These are phyloP conservation scores for Moelleriella libera DNA, from an alignment of 2,329 filamentous ascomycete species.

Conservation along the genomic window DNA sequence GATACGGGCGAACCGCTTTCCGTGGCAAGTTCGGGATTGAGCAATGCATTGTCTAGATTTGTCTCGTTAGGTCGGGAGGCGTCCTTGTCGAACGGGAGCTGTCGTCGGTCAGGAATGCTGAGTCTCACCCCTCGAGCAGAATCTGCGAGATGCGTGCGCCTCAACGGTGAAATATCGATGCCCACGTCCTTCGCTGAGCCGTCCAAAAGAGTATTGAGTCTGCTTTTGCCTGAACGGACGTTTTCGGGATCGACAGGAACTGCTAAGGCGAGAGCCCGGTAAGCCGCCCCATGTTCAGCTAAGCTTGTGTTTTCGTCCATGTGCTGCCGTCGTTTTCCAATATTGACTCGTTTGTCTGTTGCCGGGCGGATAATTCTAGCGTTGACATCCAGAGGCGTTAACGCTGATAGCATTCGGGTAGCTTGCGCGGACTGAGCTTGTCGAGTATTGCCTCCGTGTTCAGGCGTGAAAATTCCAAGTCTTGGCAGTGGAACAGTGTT, in stretches of 20 bases:
- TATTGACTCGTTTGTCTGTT: constrained; percentile 7
- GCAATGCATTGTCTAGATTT: background rate
- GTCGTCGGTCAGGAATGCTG: constrained; percentile 23
- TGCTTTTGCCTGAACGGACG: constrained; percentile 10
- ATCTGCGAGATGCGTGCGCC: background rate
- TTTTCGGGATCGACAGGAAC: background rate
- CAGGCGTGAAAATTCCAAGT: constrained; percentile 1
- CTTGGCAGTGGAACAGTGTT: constrained; percentile 1
- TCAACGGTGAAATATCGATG: background rate
- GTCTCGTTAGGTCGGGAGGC: constrained; percentile 4
- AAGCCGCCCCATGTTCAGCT: constrained; percentile 31
- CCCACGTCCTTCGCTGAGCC: constrained; percentile 3
- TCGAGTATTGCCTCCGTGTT: background rate
- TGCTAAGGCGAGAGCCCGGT: constrained; percentile 1
- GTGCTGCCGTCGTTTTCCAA: background rate
- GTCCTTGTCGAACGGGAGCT: constrained; percentile 23
- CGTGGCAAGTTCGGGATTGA: background rate
- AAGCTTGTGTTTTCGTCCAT: constrained; percentile 10
- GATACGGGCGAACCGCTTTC: background rate
- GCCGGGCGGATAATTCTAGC: constrained; percentile 10
- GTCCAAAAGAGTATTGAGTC: constrained; percentile 20
- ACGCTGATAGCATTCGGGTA: constrained; percentile 12
- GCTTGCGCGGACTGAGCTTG: constrained; percentile 1
- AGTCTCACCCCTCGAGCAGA: constrained; percentile 6
- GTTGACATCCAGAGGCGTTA: constrained; percentile 24